Evolutionary conservation across 768 basidiomycete genomes (phyloP).

Genomic region (Lactarius psammicola): DNA sequence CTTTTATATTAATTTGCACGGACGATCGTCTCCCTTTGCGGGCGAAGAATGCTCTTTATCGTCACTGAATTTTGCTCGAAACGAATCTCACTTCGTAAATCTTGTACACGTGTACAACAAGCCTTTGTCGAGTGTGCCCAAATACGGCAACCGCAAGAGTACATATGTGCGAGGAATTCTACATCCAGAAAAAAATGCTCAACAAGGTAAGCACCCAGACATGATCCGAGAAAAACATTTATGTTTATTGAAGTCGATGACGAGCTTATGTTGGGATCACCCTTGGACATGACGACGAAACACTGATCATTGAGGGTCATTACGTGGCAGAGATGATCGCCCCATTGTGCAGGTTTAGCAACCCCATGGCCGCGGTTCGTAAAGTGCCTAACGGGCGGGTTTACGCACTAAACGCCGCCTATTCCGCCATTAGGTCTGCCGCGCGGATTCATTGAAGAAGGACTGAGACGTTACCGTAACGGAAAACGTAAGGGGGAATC

Average conservation of each 20-base stretch:
- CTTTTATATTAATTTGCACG: too few species aligned
- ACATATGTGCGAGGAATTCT: neutral
- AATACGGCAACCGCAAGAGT: neutral
- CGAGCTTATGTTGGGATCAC: neutral
- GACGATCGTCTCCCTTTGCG: neutral
- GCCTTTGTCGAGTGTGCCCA: neutral
- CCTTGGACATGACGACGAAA: neutral
- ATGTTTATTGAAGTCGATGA: neutral
- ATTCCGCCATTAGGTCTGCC: neutral
- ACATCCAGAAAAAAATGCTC: neutral
- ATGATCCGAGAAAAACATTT: neutral
- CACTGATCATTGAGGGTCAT: too few species aligned
- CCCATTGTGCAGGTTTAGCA: neutral
- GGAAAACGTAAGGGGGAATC: neutral
- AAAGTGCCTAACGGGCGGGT: neutral
- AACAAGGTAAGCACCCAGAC: neutral
- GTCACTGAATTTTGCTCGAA: too few species aligned
- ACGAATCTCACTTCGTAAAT: neutral
- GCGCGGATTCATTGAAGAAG: neutral
- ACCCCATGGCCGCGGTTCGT: neutral
- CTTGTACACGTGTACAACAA: neutral
- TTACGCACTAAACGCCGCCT: neutral
- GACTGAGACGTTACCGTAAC: neutral
- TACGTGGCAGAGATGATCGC: too few species aligned
- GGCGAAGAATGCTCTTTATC: too few species aligned